Evolutionary conservation across 208 protist genomes (phyloP).

Genomic region (Trypanosomatidae sp.): DNA sequence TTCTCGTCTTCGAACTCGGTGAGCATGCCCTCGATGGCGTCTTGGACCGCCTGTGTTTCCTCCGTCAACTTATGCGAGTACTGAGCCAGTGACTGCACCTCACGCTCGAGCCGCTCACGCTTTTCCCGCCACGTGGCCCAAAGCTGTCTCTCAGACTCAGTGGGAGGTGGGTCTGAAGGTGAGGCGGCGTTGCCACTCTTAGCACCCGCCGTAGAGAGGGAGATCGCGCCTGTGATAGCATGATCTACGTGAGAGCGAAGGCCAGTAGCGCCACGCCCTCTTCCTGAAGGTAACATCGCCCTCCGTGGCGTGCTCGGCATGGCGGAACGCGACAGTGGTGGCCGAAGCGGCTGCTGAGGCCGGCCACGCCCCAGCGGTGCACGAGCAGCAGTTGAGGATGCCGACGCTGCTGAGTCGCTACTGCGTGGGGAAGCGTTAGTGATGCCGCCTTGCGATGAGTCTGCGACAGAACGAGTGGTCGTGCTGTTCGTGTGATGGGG

Average conservation of each 20-base stretch:
- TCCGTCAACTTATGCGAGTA: conserved; percentile 10
- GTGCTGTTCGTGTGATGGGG: not conserved
- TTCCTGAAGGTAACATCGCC: not conserved
- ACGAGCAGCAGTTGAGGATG: not conserved
- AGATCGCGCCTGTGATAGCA: not conserved
- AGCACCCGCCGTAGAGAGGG: not conserved
- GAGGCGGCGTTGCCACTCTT: not conserved
- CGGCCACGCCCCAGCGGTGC: not conserved
- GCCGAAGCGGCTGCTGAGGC: conserved; percentile 2
- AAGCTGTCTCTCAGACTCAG: conserved; percentile 1
- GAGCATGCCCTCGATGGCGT: conserved; percentile 35
- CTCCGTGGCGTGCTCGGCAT: not conserved
- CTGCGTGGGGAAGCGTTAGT: not conserved
- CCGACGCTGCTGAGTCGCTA: conserved; percentile 1
- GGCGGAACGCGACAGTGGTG: not conserved
- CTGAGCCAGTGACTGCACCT: conserved; percentile 12
- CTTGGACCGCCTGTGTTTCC: conserved; percentile 23
- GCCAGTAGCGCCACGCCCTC: not conserved
- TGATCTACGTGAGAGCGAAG: not conserved
- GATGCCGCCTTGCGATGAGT: not conserved
- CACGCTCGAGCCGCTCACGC: conserved; percentile 13
- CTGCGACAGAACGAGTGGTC: not conserved
- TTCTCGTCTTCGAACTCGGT: conserved; percentile 28
- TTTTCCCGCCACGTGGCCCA: conserved; percentile 24
- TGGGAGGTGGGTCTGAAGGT: not conserved